Evolutionary conservation across 352 stramenopile genomes (phyloP), one percentile per base, ranked within the genome.

Genomic region (Pythium brachiatum): DNA sequence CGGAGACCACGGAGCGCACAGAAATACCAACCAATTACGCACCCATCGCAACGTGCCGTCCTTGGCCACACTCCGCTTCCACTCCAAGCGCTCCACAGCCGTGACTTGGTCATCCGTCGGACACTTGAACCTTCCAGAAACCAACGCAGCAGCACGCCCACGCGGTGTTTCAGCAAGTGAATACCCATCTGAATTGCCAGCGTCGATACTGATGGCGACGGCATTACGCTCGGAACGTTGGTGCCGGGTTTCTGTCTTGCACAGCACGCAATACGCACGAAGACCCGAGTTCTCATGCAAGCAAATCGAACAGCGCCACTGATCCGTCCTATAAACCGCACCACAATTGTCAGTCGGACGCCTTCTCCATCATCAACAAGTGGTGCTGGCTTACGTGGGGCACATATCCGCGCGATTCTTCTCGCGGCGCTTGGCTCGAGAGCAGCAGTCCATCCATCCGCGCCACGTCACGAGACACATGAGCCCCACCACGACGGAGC

Each of bases 1-100:
- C 9, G 29, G 29, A 5, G 29, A 5, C 29, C 29, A 34, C 29
- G 9, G 5, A 34, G 5, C 9, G 29, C 29, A 11, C 29, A 34
- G 9, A 9, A 9, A 5, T 34, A 9, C 29, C 5, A 11, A 5
- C 9, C 9, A 9, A 9, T 9, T 12, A 39, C 73, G 46, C 67
- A 86, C 70, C 79, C 79, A 89, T 62, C 55, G 68, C 31, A 89
- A 64, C 8, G 53, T 52, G 20, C 41, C 41, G 11, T 68, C 46
- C 11, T 51, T 60, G 39, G 56, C 59, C 54, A 92, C 62, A 51
- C 72, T 88, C 16, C 85, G 77, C 48, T 92, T 94, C 82, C 82
- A 92, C 44, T 84, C 72, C 34, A 89, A 79, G 7, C 85, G 74
- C 13, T 86, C 76, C 6, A 76, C 69, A 18, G 81, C 79, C 53